Percentiles rank a stretch among this genome's conserved stretches.
Evolutionary conservation across 116 monocot species (phyloP).

Genomic region (Phalaenopsis hybrid): DNA sequence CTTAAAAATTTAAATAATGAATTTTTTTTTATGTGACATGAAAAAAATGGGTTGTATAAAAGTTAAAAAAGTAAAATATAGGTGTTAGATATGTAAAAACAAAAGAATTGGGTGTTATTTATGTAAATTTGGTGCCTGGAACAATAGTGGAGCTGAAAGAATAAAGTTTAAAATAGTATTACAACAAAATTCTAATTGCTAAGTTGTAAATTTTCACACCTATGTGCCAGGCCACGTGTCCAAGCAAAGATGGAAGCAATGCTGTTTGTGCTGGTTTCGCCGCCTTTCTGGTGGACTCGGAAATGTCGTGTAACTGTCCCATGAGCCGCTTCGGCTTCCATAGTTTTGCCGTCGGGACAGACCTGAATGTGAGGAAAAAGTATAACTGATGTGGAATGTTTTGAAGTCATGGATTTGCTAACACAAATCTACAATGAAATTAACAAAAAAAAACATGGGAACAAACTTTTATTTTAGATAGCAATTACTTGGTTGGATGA

Average conservation of each 20-base stretch:
- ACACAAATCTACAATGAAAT: too few relatives aligned
- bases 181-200: neutral
- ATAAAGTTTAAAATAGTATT: neutral
- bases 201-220: constrained; percentile 22
- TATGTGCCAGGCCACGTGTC: constrained; percentile 85
- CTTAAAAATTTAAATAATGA: too few relatives aligned
- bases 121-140: neutral
- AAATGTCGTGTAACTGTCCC: constrained; percentile 95
- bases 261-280: constrained; percentile 94
- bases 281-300: constrained; percentile 88
- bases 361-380: constrained; percentile 29
- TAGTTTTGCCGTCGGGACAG: constrained; percentile 94
- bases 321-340: constrained; percentile 99
- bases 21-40: too few relatives aligned
- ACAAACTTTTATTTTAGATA: too few relatives aligned
- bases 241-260: constrained; percentile 99
- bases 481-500: too few relatives aligned
- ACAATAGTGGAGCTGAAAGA: neutral
- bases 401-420: too few relatives aligned
- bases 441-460: too few relatives aligned
- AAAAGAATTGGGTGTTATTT: too few relatives aligned
- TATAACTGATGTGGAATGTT: neutral
- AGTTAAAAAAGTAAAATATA: too few relatives aligned
- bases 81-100: too few relatives aligned
- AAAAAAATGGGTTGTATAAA: too few relatives aligned